phyloP scores from a whole-genome alignment of 2,329 filamentous ascomycete genomes.

The Fusarium sp. region DNA sequence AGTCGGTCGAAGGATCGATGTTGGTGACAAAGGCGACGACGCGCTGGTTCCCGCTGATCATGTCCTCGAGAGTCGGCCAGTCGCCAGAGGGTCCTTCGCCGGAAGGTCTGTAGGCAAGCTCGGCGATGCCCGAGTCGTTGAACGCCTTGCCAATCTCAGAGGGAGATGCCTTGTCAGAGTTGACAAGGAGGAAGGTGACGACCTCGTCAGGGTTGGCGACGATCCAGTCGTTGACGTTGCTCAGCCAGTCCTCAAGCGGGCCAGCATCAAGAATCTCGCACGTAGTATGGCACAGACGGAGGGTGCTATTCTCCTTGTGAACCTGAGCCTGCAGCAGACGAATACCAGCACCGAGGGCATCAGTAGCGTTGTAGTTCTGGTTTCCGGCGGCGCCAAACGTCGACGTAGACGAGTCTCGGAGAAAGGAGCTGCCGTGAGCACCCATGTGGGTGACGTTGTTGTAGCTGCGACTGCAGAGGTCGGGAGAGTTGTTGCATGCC shows the following conservation, averaged over 20 bases:
- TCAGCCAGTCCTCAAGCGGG: constrained; percentile 72
- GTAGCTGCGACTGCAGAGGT: constrained; percentile 78
- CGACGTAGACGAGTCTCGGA: constrained; percentile 68
- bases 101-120: constrained; percentile 71
- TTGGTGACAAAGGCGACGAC: constrained; percentile 78
- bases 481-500: constrained; percentile 85
- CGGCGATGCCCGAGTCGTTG: constrained; percentile 68
- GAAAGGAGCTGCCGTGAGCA: constrained; percentile 79
- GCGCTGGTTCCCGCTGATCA: constrained; percentile 74
- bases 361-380: constrained; percentile 79
- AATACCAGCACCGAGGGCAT: constrained; percentile 77
- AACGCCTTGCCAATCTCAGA: constrained; percentile 67
- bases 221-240: constrained; percentile 75
- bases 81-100: constrained; percentile 53
- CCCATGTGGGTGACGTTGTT: constrained; percentile 83
- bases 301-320: constrained; percentile 68
- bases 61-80: constrained; percentile 79
- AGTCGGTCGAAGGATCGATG: constrained; percentile 53
- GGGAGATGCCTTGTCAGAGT: constrained; percentile 70
- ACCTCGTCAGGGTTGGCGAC: constrained; percentile 78
- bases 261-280: constrained; percentile 79
- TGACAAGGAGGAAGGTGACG: constrained; percentile 79
- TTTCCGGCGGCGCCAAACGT: constrained; percentile 74
- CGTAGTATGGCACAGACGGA: constrained; percentile 77
- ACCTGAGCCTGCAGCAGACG: constrained; percentile 79